These are phyloP conservation scores for Gossypium bickii DNA, from an alignment of 345 rosid species.

Conservation along the genomic window DNA sequence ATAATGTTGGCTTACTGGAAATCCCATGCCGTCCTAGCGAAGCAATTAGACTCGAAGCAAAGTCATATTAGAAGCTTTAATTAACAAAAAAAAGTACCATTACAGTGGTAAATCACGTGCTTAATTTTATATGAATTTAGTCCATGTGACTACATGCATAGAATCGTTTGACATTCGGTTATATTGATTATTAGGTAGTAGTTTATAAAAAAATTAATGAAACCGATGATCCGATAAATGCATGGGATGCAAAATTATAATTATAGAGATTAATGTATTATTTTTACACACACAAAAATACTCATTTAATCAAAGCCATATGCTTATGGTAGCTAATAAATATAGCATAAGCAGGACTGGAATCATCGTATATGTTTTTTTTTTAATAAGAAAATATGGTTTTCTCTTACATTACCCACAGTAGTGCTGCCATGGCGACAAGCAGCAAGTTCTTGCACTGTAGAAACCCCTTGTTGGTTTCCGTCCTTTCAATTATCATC, in stretches of 20 bases:
- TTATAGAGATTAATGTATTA: too few relatives aligned
- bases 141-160: not conserved
- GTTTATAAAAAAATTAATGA: not conserved
- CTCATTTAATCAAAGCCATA: too few relatives aligned
- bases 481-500: constrained; percentile 1
- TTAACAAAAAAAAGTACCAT: not conserved
- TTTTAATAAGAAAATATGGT: not conserved
- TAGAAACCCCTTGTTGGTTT: constrained; percentile 12
- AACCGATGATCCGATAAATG: not conserved
- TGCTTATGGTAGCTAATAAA: not conserved
- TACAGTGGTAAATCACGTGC: not conserved
- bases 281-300: too few relatives aligned
- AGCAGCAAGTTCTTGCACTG: not conserved
- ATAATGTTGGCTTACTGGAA: not conserved
- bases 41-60: not conserved
- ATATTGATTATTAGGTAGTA: not conserved
- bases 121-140: not conserved
- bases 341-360: not conserved
- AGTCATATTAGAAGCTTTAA: not conserved
- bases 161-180: not conserved
- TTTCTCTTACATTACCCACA: not conserved
- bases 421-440: not conserved
- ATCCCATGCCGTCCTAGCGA: not conserved
- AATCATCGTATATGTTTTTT: not conserved
- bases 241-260: too few relatives aligned